Evolutionary conservation across 306 rosid species (phyloP), one percentile per base, ranked within the genome.

Genomic region (Lablab purpureus): DNA sequence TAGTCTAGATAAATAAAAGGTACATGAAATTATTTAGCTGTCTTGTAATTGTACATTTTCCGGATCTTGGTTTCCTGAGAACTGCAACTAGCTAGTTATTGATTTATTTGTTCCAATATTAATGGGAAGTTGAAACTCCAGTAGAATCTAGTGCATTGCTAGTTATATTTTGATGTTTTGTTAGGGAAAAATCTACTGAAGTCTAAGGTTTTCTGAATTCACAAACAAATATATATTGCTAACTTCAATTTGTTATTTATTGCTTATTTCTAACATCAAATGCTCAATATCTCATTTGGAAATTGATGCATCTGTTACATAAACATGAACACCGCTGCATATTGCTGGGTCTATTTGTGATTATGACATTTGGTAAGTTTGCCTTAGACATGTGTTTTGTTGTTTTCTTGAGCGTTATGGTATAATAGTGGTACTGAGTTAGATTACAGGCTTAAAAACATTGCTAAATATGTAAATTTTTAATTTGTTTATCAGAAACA

Each of bases 11-110:
- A 43, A 75, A 80, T 69, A 69, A 63, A 63, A 80, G 64, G 50
- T 47, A 45, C 67, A 43, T 52, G 58, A 73, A 80, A 63, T 84
- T 67, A 18, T 74, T 75, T 66, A 54, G 65, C 82, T 79, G 18
- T 71, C 55, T 55, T 64, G 41, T 37, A 18, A 25, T 15, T 15
- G 54, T 62, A 64, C 41, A 40, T 71, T 19, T 80, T 47, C 55
- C 60, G 40, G 50, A 58, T 58, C 18, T 60, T 50, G 49, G 73
- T 58, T 22, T 75, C 49, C 41, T 18, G 40, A 34, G 66, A 40
- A 15, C 37, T 67, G 62, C 50, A 1, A 18, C 14, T 25, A 9
- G 6, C 59, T 66, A 46, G 52, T 19, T 54, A 41, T 34, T 30
- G 28, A 65, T 65, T 17, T 41, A 54, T 34, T 65, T 18, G 52